phyloP scores from a whole-genome alignment of 2,329 filamentous ascomycete species.

The Fusarium veterinarium region DNA sequence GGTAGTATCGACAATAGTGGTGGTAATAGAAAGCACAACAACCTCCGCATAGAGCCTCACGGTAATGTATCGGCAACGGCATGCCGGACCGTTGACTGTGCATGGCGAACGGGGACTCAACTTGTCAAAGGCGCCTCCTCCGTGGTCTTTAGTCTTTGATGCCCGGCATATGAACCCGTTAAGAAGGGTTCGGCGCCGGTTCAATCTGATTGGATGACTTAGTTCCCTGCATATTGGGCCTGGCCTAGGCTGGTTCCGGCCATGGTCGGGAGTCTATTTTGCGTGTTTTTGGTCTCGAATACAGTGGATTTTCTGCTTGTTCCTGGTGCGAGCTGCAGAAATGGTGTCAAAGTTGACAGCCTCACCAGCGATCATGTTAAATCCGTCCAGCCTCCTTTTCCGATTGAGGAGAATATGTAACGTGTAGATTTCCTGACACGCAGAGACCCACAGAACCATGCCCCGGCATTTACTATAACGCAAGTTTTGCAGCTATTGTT shows the following conservation, averaged over 20 bases:
- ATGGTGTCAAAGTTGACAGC: slow-evolving; percentile 27
- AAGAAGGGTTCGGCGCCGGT: slow-evolving; percentile 24
- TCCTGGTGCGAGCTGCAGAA: slow-evolving; percentile 24
- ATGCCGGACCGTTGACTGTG: slow-evolving; percentile 44
- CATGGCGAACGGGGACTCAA: slow-evolving; percentile 42
- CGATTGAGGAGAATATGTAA: slow-evolving; percentile 9
- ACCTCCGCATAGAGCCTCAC: slow-evolving; percentile 29
- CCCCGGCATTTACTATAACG: not conserved
- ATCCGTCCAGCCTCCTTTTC: not conserved
- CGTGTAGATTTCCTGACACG: not conserved
- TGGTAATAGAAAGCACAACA: slow-evolving; percentile 26
- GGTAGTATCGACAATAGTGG: slow-evolving; percentile 3
- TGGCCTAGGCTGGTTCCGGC: slow-evolving; percentile 35
- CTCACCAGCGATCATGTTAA: not conserved
- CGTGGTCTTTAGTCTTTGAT: slow-evolving; percentile 27
- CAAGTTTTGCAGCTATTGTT: not conserved
- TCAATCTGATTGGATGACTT: slow-evolving; percentile 38
- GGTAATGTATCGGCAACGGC: slow-evolving; percentile 36
- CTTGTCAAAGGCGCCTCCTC: slow-evolving; percentile 39
- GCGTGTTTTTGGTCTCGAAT: slow-evolving; percentile 22
- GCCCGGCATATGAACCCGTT: slow-evolving; percentile 29
- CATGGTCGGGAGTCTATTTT: slow-evolving; percentile 26
- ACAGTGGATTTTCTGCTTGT: slow-evolving; percentile 5
- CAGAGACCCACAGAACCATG: slow-evolving; percentile 6
- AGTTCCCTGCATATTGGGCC: slow-evolving; percentile 41